These are phyloP conservation scores for Zygotorulaspora florentina DNA, from an alignment of 805 yeast genomes.

Conservation along the genomic window DNA sequence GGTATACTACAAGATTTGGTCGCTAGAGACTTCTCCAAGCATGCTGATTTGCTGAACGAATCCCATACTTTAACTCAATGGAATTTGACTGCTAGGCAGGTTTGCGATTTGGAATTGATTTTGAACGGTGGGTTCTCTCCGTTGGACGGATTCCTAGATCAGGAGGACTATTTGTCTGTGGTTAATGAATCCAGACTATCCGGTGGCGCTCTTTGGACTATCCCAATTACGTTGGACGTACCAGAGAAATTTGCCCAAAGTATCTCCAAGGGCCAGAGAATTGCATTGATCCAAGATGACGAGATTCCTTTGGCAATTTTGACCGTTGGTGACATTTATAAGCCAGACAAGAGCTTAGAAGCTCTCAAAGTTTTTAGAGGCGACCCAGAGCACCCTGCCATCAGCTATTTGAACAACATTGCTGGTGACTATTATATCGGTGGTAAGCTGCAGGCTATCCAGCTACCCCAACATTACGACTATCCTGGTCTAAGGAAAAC, in stretches of 20 bases:
- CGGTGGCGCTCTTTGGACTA: conserved; percentile 80
- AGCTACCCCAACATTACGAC: conserved; percentile 83
- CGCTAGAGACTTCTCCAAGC: conserved; percentile 69
- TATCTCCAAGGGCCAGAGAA: conserved; percentile 52
- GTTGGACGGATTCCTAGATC: conserved; percentile 57
- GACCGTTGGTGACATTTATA: conserved; percentile 72
- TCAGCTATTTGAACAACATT: conserved; percentile 61
- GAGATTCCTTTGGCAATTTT: conserved; percentile 75
- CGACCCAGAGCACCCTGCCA: conserved; percentile 95
- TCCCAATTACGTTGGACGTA: conserved; percentile 88
- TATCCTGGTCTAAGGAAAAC: conserved; percentile 83
- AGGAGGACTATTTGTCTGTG: conserved; percentile 61
- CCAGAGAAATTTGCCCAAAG: conserved; percentile 44
- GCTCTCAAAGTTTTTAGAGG: conserved; percentile 90
- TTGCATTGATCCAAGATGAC: conserved; percentile 77
- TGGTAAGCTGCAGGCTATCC: conserved; percentile 80
- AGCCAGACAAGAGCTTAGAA: conserved; percentile 74
- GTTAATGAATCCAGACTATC: conserved; percentile 66
- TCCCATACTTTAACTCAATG: conserved; percentile 38
- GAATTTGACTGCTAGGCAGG: conserved; percentile 73
- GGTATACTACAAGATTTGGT: conserved; percentile 82
- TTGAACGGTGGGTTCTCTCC: conserved; percentile 94
- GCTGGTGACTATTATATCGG: conserved; percentile 87
- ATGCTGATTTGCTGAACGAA: conserved; percentile 53
- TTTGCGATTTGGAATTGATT: conserved; percentile 89